phyloP scores from a whole-genome alignment of 192 early-diverging fungal species.

The Phycomyces blakesleeanus region DNA sequence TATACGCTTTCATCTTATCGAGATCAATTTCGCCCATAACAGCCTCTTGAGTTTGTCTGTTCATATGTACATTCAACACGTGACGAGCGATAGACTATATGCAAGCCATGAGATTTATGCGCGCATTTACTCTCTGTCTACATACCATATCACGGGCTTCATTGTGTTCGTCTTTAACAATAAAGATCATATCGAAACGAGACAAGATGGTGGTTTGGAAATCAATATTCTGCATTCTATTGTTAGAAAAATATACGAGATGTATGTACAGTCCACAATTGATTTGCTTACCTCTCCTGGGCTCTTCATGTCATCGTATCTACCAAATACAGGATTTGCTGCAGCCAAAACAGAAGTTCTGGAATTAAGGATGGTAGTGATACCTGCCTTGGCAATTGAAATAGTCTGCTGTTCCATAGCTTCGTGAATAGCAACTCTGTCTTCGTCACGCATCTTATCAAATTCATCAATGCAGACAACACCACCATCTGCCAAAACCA shows the following conservation, averaged over 20 bases:
- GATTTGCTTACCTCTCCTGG: conserved; percentile 87
- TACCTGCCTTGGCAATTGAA: conserved; percentile 99
- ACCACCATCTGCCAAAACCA: conserved; percentile 98
- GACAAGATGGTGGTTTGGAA: conserved; percentile 99
- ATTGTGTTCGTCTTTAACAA: conserved; percentile 96
- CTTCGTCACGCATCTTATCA: conserved; percentile 99
- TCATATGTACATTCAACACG: conserved; percentile 92
- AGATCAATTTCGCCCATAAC: conserved; percentile 86
- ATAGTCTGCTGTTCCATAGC: conserved; percentile 99
- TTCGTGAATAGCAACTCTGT: conserved; percentile 99
- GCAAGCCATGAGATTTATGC: conserved; percentile 2
- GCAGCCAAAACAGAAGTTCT: conserved; percentile 96
- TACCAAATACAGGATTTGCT: conserved; percentile 97
- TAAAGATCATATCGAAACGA: conserved; percentile 99
- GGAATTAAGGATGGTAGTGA: conserved; percentile 97
- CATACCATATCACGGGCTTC: conserved; percentile 79
- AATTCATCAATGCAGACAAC: conserved; percentile 99
- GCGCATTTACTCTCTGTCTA: background rate
- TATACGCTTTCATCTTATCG: conserved; percentile 93
- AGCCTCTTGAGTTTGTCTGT: conserved; percentile 57
- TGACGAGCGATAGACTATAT: conserved; percentile 86
- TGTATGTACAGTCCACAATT: background rate
- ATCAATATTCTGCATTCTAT: conserved; percentile 80
- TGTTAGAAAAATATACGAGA: background rate
- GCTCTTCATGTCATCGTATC: conserved; percentile 98